Base-by-base conservation (phyloP, 1,284 basidiomycete species). In the Cryptococcus maquisensis region DNA sequence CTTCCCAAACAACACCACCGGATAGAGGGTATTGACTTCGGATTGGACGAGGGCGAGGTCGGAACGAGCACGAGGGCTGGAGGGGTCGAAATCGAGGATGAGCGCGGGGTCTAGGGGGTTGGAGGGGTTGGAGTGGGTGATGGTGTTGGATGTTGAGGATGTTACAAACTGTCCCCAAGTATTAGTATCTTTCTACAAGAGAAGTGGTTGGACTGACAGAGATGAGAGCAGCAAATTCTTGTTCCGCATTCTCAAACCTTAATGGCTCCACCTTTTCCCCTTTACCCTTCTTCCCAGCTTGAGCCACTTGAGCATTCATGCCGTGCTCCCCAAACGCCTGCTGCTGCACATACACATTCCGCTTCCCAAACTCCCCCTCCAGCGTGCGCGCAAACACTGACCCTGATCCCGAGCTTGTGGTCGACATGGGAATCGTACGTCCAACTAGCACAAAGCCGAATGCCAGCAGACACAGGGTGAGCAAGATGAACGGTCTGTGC, bases 71-170 rank as follows among this genome's bases (percentile, higher is more conserved):
- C 83, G 82, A 13, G 80, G 79, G 5, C 77, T 73, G 13, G 84
- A 80, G 0, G 86, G 86, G 71, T 92, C 87, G 70, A 92, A 92
- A 66, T 89, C 90, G 51, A 93, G 81, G 12, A 93, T 81, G 51
- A 89, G 81, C 59, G 86, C 81, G 2, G 89, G 87, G 69, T 90
- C 86, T 55, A 92, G 82, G 0, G 87, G 83, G 18, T 67, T 60
- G 5, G 78, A 62, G 0, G 88, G 85, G 69, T 91, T 83, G 47
- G 90, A 80, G 8, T 77, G 65, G 0, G 90, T 89, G 47, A 93
- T 84, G 49, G 85, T 80, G 73, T 91, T 91, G 72, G 88, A 83
- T 0, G 86, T 83, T 18, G 90, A 81, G 39, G 86, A 85, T 0
- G 86, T 85, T 50, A 93, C 79, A 75, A 90, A 91, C 64, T 54